Percentiles rank a stretch among this genome's conserved stretches.
Conservation (phyloP, 768 basidiomycete species). For the Porphyrellus cyaneotinctus region DNA sequence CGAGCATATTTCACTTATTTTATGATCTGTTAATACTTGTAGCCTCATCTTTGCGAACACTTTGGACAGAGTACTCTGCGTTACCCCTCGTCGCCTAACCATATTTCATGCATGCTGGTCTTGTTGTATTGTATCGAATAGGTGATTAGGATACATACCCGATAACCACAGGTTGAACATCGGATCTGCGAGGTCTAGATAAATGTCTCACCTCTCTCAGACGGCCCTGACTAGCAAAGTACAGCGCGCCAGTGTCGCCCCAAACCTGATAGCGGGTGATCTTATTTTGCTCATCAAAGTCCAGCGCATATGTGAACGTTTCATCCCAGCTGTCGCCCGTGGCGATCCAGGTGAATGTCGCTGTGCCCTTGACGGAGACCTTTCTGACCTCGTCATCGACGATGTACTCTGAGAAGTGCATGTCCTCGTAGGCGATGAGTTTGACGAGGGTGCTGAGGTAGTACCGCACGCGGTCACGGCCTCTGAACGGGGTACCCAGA, state of each 20-base stretch:
- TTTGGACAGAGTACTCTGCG: constrained; percentile 4
- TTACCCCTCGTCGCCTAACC: not conserved
- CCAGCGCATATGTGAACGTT: constrained; percentile 54
- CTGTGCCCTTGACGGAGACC: constrained; percentile 53
- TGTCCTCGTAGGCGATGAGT: constrained; percentile 46
- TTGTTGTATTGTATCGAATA: constrained; percentile 15
- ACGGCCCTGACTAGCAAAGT: constrained; percentile 52
- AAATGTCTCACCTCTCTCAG: constrained; percentile 24
- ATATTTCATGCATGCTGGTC: constrained; percentile 2
- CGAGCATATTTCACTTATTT: constrained; percentile 11
- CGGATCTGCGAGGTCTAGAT: not conserved
- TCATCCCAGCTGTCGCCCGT: constrained; percentile 58
- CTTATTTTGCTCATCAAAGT: constrained; percentile 55
- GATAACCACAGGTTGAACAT: not conserved
- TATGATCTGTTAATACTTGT: constrained; percentile 22
- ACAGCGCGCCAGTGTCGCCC: constrained; percentile 64
- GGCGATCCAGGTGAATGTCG: constrained; percentile 53
- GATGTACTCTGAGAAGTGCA: constrained; percentile 52
- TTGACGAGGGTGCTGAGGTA: constrained; percentile 50
- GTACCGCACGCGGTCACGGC: constrained; percentile 37
- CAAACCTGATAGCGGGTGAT: constrained; percentile 62
- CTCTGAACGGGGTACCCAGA: constrained; percentile 48
- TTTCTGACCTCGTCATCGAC: constrained; percentile 48
- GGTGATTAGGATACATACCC: not conserved
- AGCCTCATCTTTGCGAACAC: constrained; percentile 6